These are phyloP conservation scores for Flaveria trinervia DNA, from an alignment of 129 eudicot species.

Conservation along the genomic window DNA sequence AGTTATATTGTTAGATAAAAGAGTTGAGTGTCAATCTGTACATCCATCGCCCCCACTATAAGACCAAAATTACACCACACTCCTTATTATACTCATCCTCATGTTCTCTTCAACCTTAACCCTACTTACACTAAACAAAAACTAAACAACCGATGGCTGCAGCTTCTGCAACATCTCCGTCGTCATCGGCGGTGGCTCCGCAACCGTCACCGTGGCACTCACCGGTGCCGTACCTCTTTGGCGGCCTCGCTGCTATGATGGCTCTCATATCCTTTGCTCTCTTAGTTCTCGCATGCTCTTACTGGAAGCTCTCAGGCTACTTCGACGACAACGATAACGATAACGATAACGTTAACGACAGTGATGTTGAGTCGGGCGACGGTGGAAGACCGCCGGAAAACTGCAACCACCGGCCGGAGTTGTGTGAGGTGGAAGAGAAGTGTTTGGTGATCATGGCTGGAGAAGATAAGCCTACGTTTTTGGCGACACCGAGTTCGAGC, in stretches of 20 bases:
- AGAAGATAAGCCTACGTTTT: slow-evolving; percentile 54
- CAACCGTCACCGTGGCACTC: slow-evolving; percentile 73
- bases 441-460: slow-evolving; percentile 71
- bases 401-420: neutral
- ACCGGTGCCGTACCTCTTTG: slow-evolving; percentile 77
- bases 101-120: neutral
- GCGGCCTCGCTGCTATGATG: slow-evolving; percentile 85
- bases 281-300: slow-evolving; percentile 71
- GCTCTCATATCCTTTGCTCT: slow-evolving; percentile 76
- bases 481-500: slow-evolving; percentile 67
- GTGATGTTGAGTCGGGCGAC: slow-evolving; percentile 53
- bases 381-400: slow-evolving; percentile 20
- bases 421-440: slow-evolving; percentile 48
- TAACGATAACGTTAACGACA: neutral
- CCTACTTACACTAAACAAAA: neutral
- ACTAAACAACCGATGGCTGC: neutral
- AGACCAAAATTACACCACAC: neutral
- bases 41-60: neutral
- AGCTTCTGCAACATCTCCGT: slow-evolving; percentile 28
- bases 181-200: slow-evolving; percentile 30
- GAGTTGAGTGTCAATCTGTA: neutral
- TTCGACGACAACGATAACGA: slow-evolving; percentile 24
- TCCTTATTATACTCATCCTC: neutral
- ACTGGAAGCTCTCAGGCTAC: slow-evolving; percentile 72
- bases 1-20: neutral